These are phyloP conservation scores for Pythium brassicae DNA, from an alignment of 352 stramenopile species.

Conservation along the genomic window DNA sequence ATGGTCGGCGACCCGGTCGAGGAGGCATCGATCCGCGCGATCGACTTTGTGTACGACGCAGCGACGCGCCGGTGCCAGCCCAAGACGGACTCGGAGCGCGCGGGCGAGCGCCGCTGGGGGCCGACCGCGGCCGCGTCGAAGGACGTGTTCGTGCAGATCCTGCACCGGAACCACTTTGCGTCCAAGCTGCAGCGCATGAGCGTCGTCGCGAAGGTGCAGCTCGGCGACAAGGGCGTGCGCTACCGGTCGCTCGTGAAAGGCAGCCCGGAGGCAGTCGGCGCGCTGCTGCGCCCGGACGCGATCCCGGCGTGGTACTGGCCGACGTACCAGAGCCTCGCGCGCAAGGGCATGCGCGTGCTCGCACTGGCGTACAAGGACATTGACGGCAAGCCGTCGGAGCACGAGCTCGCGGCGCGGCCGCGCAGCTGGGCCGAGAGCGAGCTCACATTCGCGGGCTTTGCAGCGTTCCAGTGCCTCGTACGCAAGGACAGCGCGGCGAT, in stretches of 20 bases:
- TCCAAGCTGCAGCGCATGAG: slow-evolving; percentile 97
- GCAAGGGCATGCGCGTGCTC: slow-evolving; percentile 90
- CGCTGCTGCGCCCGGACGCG: slow-evolving; percentile 72
- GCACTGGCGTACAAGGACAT: slow-evolving; percentile 95
- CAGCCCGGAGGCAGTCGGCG: slow-evolving; percentile 92
- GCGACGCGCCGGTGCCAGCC: slow-evolving; percentile 67
- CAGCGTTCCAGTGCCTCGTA: slow-evolving; percentile 87
- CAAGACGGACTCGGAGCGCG: slow-evolving; percentile 69
- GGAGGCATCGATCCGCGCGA: slow-evolving; percentile 94
- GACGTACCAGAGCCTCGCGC: slow-evolving; percentile 81
- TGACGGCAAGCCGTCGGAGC: slow-evolving; percentile 54
- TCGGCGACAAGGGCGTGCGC: slow-evolving; percentile 58
- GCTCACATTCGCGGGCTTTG: slow-evolving; percentile 96
- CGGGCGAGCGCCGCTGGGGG: slow-evolving; percentile 67
- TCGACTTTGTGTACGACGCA: slow-evolving; percentile 90
- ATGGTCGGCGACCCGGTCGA: slow-evolving; percentile 98
- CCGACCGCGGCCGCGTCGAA: slow-evolving; percentile 63
- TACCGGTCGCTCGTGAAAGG: slow-evolving; percentile 95
- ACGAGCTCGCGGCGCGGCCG: slow-evolving; percentile 76
- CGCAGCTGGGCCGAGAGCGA: slow-evolving; percentile 90
- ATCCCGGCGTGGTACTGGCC: slow-evolving; percentile 90
- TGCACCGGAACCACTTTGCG: slow-evolving; percentile 94
- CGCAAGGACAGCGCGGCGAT: slow-evolving; percentile 96
- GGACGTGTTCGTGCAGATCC: slow-evolving; percentile 85
- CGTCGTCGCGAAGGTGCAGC: slow-evolving; percentile 89